Base-by-base conservation (phyloP, 2,329 filamentous ascomycete species). In the Plenodomus tracheiphilus region DNA sequence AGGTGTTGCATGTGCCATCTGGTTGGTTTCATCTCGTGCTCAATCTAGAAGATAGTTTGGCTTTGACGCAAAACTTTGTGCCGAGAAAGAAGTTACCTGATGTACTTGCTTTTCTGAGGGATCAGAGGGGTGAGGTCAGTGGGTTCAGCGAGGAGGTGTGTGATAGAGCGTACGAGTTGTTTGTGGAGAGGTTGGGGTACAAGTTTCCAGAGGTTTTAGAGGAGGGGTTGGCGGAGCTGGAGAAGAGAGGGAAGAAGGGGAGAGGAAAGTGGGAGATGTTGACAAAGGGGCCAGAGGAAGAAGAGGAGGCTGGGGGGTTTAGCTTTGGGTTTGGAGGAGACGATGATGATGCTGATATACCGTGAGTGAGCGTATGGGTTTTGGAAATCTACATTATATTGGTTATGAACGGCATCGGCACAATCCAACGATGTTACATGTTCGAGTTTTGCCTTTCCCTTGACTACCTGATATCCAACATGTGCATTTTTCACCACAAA, bases 11-110 rank as follows among this genome's bases (percentile, higher is more conserved):
- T 68, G 93, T 97, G 5, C 93, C 94, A 0, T 91, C 87, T 43
- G 92, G 93, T 5, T 97, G 93, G 93, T 97, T 94, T 86, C 93
- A 97, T 77, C 77, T 97, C 25, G 94, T 97, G 9, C 86, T 97
- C 39, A 97, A 97, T 66, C 76, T 96, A 1, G 88, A 91, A 60
- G 81, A 84, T 11, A 88, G 89, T 37, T 88, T 97, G 55, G 94
- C 93, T 3, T 81, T 97, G 56, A 97, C 93, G 7, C 93, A 97
- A 70, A 97, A 97, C 69, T 97, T 97, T 67, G 89, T 97, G 11
- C 92, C 94, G 0, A 73, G 75, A 34, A 85, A 84, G 3, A 87
- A 93, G 62, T 74, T 97, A 2, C 77, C 81, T 0, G 85, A 90
- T 37, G 91, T 91, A 0, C 72, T 97, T 43, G 83, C 83, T 1